phyloP scores from a whole-genome alignment of 441 rosid genomes.

The Croton setiger region DNA sequence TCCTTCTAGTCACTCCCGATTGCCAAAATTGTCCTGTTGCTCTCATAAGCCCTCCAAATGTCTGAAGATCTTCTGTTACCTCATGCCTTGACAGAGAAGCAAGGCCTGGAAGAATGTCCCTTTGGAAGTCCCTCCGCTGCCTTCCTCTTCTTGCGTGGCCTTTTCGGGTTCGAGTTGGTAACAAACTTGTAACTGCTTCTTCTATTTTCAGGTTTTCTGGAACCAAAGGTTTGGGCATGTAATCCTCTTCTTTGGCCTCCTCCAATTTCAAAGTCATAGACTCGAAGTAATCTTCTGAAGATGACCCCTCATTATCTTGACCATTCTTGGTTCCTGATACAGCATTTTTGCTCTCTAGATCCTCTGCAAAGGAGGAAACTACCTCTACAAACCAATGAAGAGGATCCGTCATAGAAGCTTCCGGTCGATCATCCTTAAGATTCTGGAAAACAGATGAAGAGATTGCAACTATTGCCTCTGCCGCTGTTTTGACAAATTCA shows the following conservation, averaged over 20 bases:
- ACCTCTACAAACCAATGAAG: conserved; percentile 84
- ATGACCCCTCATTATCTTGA: conserved; percentile 36
- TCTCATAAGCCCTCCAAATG: conserved; percentile 80
- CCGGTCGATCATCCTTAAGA: conserved; percentile 35
- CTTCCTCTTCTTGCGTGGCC: conserved; percentile 92
- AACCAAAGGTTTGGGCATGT: conserved; percentile 72
- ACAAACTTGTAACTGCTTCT: conserved; percentile 39
- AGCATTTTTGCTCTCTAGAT: conserved; percentile 40
- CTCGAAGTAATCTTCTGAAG: conserved; percentile 77
- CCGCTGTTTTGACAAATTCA: conserved; percentile 54
- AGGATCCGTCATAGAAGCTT: conserved; percentile 44
- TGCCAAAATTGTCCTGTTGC: conserved; percentile 76
- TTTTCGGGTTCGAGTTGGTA: conserved; percentile 50
- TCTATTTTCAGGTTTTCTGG: conserved; percentile 59
- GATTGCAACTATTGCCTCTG: conserved; percentile 73
- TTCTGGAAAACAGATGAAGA: conserved; percentile 34
- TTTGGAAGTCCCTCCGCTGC: conserved; percentile 94
- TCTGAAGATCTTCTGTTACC: conserved; percentile 92
- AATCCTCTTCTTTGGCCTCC: conserved; percentile 69
- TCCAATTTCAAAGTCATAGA: conserved; percentile 64
- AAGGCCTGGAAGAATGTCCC: conserved; percentile 97
- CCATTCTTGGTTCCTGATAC: conserved; percentile 32
- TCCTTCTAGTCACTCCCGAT: conserved; percentile 66
- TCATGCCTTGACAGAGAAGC: conserved; percentile 82
- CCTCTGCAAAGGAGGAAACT: conserved; percentile 46